Conservation (phyloP, 306 rosid species). For the Heteromeles arbutifolia region DNA sequence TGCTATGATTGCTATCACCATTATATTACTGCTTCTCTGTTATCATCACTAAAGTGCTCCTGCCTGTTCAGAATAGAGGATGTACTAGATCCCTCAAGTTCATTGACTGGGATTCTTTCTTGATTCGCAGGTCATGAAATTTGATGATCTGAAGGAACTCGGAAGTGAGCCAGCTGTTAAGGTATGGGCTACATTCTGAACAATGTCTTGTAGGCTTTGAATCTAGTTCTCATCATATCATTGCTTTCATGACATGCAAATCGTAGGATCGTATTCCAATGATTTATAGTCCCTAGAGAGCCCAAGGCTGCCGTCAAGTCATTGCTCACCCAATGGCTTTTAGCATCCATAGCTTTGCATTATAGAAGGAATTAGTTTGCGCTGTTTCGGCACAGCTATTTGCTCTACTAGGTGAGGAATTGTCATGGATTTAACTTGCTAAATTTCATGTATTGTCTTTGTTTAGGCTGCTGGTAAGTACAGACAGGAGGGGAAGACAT, state of each 20-base stretch:
- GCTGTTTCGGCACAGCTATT: not conserved
- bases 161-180: conserved; percentile 85
- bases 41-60: not conserved
- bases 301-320: not conserved
- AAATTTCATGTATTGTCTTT: not conserved
- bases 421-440: not conserved
- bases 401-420: not conserved
- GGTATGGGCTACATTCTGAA: conserved; percentile 36
- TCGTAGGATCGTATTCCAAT: not conserved
- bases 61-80: not conserved
- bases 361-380: not conserved
- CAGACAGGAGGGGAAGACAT: conserved; percentile 91
- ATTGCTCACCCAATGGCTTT: not conserved
- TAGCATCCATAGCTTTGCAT: not conserved
- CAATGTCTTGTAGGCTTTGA: not conserved
- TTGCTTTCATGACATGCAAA: not conserved
- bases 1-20: not conserved
- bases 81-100: not conserved
- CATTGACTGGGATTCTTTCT: conserved; percentile 5
- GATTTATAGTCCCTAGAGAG: not conserved
- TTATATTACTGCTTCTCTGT: not conserved
- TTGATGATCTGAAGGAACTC: conserved; percentile 91
- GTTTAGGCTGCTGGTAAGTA: conserved; percentile 83
- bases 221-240: not conserved
- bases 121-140: conserved; percentile 80